Evolutionary conservation across 164 flowering plant species (phyloP).

Genomic region (Platanus orientalis): DNA sequence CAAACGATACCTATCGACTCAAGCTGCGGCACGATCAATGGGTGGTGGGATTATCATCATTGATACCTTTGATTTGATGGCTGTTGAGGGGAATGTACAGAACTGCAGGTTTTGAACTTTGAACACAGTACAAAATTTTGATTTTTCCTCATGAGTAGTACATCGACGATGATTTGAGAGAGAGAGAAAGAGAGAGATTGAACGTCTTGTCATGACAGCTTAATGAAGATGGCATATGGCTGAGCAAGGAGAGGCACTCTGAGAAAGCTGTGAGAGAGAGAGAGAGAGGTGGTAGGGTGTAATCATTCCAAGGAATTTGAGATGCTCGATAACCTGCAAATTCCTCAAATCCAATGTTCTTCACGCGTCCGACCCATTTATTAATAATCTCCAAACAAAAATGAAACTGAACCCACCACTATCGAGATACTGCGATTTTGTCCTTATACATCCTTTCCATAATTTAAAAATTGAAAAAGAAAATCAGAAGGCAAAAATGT

Average conservation of each 20-base stretch:
- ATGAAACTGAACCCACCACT: too few relatives aligned
- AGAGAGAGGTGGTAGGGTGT: conserved; percentile 14
- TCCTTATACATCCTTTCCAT: too few relatives aligned
- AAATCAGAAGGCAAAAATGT: too few relatives aligned
- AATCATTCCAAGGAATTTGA: conserved; percentile 39
- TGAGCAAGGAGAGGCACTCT: not conserved
- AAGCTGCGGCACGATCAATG: not conserved
- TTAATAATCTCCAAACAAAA: too few relatives aligned
- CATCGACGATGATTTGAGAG: not conserved
- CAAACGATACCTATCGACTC: too few relatives aligned
- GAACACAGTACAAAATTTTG: too few relatives aligned
- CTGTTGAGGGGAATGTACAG: not conserved
- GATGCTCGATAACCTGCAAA: conserved; percentile 33
- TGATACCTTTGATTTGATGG: conserved; percentile 10
- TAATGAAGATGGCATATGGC: conserved; percentile 8
- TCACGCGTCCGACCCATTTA: too few relatives aligned
- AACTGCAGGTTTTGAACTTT: not conserved
- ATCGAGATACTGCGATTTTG: too few relatives aligned
- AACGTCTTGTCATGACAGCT: conserved; percentile 14
- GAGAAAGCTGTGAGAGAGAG: conserved; percentile 7
- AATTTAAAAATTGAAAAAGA: too few relatives aligned
- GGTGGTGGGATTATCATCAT: not conserved
- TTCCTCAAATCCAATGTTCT: not conserved
- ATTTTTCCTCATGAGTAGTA: too few relatives aligned
- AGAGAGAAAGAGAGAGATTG: conserved; percentile 7